A percentile compares a stretch with the other conserved stretches of the same genome.
Evolutionary conservation across 108 stramenopile genomes (phyloP).

Genomic region (Fragilariopsis cylindrus): DNA sequence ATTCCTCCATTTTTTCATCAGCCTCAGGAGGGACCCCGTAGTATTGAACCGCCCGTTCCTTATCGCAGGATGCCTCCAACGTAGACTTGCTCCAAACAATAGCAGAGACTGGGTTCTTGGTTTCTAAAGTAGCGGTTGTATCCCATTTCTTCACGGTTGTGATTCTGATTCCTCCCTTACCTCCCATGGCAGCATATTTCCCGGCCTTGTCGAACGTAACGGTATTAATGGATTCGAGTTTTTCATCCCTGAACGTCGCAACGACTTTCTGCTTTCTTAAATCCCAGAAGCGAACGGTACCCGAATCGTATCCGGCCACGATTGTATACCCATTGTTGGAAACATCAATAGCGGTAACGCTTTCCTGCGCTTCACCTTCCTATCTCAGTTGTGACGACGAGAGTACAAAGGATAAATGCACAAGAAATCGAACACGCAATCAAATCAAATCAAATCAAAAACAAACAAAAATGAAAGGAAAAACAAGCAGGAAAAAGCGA

Average conservation of each 20-base stretch:
- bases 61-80: constrained; percentile 15
- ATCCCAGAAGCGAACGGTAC: constrained; percentile 75
- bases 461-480: not conserved
- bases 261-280: constrained; percentile 79
- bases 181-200: constrained; percentile 71
- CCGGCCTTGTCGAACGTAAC: constrained; percentile 69
- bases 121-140: constrained; percentile 20
- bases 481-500: not conserved
- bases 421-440: not conserved
- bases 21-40: constrained; percentile 10
- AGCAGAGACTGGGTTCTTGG: constrained; percentile 17
- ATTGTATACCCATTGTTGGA: constrained; percentile 91
- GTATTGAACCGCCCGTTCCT: constrained; percentile 23
- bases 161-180: constrained; percentile 47
- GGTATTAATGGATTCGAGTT: constrained; percentile 23
- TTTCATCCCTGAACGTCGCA: constrained; percentile 38
- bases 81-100: constrained; percentile 17
- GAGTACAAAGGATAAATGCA: constrained; percentile 8
- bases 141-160: constrained; percentile 82
- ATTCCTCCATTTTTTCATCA: constrained; percentile 7
- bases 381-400: constrained; percentile 1
- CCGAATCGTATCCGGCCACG: constrained; percentile 47
- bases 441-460: constrained; percentile 10
- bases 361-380: constrained; percentile 34
- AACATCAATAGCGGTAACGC: constrained; percentile 62